Base-by-base conservation (phyloP, 805 yeast genomes). In the Hanseniaspora lindneri region DNA sequence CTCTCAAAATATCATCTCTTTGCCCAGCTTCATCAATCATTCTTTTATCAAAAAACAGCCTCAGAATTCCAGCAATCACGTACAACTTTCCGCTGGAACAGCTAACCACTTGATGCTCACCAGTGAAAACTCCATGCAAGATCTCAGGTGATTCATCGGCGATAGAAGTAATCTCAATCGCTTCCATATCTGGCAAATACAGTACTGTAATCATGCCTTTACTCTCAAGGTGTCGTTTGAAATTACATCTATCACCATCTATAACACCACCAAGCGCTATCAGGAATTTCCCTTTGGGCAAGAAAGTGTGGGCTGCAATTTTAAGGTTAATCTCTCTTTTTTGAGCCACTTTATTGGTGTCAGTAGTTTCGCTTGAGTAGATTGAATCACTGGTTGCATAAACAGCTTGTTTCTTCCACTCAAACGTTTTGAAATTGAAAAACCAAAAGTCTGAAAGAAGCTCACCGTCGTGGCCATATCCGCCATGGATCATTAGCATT, bases 121-220 rank as follows among this genome's bases (percentile, higher is more conserved):
- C 41, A 24, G 20, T 24, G 6, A 24, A 5, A 9, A 24, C 14
- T 3, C 19, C 17, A 24, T 37, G 16, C 8, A 37, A 11, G 5
- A 20, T 19, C 14, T 20, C n/a, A 4, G 17, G 13, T 9, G 40
- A 6, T 13, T 5, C 6, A 19, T 27, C 27, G 4, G 27, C 21
- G 13, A 24, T 9, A 4, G 37, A 25, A 2, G 14, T 17, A 9
- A 46, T 23, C 37, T 32, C 43, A 11, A 28, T 16, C 3, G 39
- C 41, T 8, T 9, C n/a, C 49, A 46, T 46, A 2, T 35, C 34
- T 14, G 49, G 49, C 13, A 46, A 17, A 23, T 46, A 23, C 14
- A 46, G 17, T 1, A 46, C 27, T 11, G 39, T 30, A 2, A 46
- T 28, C 2, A 33, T n/a, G 4, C 24, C 20, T 14, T 24, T 24